A percentile compares a stretch with the other conserved stretches of the same genome.
Evolutionary conservation across 164 flowering plant species (phyloP).

Genomic region (Magnolia sinica): DNA sequence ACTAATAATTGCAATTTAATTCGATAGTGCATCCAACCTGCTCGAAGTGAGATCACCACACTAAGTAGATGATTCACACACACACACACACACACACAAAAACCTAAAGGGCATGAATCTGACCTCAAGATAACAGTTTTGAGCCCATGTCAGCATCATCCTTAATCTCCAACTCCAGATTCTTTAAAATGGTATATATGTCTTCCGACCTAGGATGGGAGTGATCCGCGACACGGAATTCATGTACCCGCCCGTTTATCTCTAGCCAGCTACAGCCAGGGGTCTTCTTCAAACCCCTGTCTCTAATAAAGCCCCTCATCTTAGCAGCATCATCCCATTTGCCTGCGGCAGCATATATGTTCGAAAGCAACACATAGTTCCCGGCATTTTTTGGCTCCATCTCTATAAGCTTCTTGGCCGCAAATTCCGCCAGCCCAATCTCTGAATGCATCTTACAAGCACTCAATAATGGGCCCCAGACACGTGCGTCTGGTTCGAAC

Average conservation of each 20-base stretch:
- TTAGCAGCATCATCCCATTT: constrained; percentile 57
- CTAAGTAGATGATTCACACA: no score
- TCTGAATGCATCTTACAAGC: constrained; percentile 49
- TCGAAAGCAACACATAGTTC: constrained; percentile 52
- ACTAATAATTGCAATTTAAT: no score
- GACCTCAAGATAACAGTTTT: constrained; percentile 6
- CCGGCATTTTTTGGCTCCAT: constrained; percentile 64
- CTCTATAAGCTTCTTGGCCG: constrained; percentile 44
- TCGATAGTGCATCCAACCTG: no score
- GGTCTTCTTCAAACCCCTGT: constrained; percentile 49
- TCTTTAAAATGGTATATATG: constrained; percentile 33
- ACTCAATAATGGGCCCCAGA: constrained; percentile 61
- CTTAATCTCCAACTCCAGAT: constrained; percentile 35
- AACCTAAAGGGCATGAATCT: background rate
- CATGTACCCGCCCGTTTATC: constrained; percentile 45
- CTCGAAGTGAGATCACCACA: no score
- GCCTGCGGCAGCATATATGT: constrained; percentile 63
- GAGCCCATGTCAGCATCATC: constrained; percentile 7
- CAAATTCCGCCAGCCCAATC: constrained; percentile 37
- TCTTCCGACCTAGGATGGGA: constrained; percentile 42
- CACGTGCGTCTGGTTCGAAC: constrained; percentile 43
- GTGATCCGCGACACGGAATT: constrained; percentile 54
- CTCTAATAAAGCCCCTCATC: constrained; percentile 46
- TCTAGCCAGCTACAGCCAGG: constrained; percentile 64
- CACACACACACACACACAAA: no score